Percentiles rank a stretch among this genome's conserved stretches.
phyloP scores from a whole-genome alignment of 371 early-diverging fungal genomes.

The Astathelohania contejeani region DNA sequence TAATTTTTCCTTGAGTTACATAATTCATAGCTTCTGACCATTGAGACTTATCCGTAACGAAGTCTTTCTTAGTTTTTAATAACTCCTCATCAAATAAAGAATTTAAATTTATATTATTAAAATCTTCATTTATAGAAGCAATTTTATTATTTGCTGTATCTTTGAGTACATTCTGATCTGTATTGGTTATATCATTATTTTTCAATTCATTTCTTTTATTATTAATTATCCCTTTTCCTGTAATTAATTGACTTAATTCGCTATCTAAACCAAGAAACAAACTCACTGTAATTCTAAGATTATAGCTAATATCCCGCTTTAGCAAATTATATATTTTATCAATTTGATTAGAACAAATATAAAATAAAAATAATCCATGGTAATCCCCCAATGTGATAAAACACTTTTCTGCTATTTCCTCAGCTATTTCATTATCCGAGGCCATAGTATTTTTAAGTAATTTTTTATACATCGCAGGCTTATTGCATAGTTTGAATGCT shows the following conservation, averaged over 20 bases:
- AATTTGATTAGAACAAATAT: conserved; percentile 30
- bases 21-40: conserved; percentile 6
- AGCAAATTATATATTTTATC: conserved; percentile 32
- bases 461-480: background rate
- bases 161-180: background rate
- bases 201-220: background rate
- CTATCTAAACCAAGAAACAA: background rate
- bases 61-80: conserved; percentile 1
- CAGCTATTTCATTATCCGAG: conserved; percentile 7
- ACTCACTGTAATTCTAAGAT: background rate
- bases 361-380: conserved; percentile 39
- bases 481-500: conserved; percentile 22
- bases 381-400: conserved; percentile 27
- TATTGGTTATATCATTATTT: background rate
- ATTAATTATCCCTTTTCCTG: background rate
- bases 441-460: background rate
- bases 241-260: background rate
- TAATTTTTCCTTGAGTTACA: conserved; percentile 25
- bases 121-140: background rate
- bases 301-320: background rate
- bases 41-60: background rate
- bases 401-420: conserved; percentile 42
- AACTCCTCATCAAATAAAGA: no score
- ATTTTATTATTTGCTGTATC: background rate
- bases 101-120: background rate